Base-by-base conservation (phyloP, 129 eudicot genomes). In the Tagetes patula region DNA sequence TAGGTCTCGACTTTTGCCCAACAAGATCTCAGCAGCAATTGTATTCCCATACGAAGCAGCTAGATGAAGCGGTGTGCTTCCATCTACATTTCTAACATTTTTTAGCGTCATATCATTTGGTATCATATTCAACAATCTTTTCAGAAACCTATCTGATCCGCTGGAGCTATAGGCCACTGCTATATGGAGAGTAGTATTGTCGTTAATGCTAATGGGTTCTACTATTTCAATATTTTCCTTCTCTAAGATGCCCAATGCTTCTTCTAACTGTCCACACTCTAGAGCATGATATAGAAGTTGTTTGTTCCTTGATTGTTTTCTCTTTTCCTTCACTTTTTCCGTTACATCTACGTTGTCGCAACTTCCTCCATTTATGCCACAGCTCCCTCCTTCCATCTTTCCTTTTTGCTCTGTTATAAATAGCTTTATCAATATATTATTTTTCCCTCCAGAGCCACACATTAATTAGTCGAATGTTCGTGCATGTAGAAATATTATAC, bases 171-270 rank as follows among this genome's bases (percentile, higher is more conserved):
- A 33, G 65, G 42, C 41, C 42, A 0, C 27, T 33, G 65, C 65
- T 33, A 60, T 60, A 20, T 60, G 65, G 65, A 60, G 65, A 10
- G 65, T 42, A 32, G 65, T 60, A 42, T 60, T 33, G 42, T 42
- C 65, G 42, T 60, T 60, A 20, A 60, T 60, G 41, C 41, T 32
- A 7, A 60, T 60, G 7, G 20, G 7, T 8, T 60, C 65, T 0
- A 42, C 34, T 20, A 60, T 34, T 60, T 3, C 42, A 60, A 60
- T 1, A 2, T 60, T 11, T 34, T 3, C 2, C 1, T 60, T 60
- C 3, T 60, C 4, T 60, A 60, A 60, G 8, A 60, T 60, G 9
- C 27, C 3, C 14, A 4, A 2, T 42, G 3, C 14, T 11, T 60
- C 8, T 1, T 33, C 14, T 34, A 3, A 20, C 32, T 8, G 32